Evolutionary conservation across 306 rosid species (phyloP).

Genomic region (Prunus salicina): DNA sequence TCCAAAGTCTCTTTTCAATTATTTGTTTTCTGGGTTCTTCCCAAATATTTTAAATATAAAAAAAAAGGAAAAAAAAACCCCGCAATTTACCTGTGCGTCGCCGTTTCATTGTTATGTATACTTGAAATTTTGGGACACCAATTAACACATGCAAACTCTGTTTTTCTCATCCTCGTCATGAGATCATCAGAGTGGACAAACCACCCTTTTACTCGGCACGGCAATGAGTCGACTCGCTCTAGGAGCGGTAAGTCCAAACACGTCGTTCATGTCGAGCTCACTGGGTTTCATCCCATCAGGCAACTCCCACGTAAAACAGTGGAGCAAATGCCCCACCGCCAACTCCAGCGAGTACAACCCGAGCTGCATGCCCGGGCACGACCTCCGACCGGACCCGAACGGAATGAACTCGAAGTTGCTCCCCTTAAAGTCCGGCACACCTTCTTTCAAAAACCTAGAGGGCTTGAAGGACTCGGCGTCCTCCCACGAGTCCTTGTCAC

Average conservation of each 20-base stretch:
- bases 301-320: conserved; percentile 80
- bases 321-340: conserved; percentile 73
- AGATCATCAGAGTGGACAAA: conserved; percentile 34
- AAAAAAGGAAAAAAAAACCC: background rate
- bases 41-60: background rate
- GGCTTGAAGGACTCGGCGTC: conserved; percentile 61
- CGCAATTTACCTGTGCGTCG: background rate
- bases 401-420: conserved; percentile 84
- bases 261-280: conserved; percentile 73
- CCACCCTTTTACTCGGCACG: conserved; percentile 58
- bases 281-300: conserved; percentile 77
- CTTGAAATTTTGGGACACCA: background rate
- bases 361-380: conserved; percentile 91
- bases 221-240: conserved; percentile 75
- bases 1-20: background rate
- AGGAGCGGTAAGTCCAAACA: conserved; percentile 93
- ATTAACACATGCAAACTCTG: background rate
- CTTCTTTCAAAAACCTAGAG: conserved; percentile 42
- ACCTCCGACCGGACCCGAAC: conserved; percentile 89
- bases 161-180: background rate
- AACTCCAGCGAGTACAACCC: conserved; percentile 72
- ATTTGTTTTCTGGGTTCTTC: background rate
- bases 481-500: conserved; percentile 59
- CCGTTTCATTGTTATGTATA: background rate
- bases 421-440: conserved; percentile 70